Evolutionary conservation across 345 rosid species (phyloP), one percentile per base, ranked within the genome.

Genomic region (Geranium rotundifolium): DNA sequence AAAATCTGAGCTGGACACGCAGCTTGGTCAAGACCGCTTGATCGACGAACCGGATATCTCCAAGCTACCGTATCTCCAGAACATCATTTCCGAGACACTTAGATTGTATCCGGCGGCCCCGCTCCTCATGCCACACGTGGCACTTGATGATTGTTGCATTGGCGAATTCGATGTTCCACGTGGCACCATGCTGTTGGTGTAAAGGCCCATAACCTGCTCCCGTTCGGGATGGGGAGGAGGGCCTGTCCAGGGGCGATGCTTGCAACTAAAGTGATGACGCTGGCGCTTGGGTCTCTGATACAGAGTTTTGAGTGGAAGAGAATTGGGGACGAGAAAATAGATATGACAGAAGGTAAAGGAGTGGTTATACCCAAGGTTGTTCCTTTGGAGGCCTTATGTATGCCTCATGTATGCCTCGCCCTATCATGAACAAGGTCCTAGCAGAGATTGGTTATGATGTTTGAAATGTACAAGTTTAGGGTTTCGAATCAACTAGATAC

Each of bases 141-240:
- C 85, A 7, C 78, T 87, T 0, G 72, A 60, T 4, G 77, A 80
- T 23, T 80, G 84, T 59, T 63, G 34, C n/a, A 59, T 82, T 0
- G 82, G 72, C 7, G 85, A 80, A 4, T 77, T 72, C 17, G 59
- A 75, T 4, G 68, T 82, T 49, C 87, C 85, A 1, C 74, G 77
- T 49, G 73, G 70, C n/a, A 76, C 84, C 0, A 65, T 72, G 0
- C 13, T 85, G 16, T 29, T 84, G 10, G 59, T 77, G 75, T 63
- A n/a, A 64, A 61, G 27, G 64, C 63, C 14, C 54, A 41, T 1
- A 84, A 75, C 66, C 31, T 75, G 13, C 5, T 82, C 63, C 70
- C 83, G 6, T 82, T 82, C 23, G 87, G 85, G 63, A 29, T 76
- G 23, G 85, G 87, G 58, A 12, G 65, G 60, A 37, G 56, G 54